phyloP scores from a whole-genome alignment of 2,329 filamentous ascomycete species.

The Fusarium temperatum region DNA sequence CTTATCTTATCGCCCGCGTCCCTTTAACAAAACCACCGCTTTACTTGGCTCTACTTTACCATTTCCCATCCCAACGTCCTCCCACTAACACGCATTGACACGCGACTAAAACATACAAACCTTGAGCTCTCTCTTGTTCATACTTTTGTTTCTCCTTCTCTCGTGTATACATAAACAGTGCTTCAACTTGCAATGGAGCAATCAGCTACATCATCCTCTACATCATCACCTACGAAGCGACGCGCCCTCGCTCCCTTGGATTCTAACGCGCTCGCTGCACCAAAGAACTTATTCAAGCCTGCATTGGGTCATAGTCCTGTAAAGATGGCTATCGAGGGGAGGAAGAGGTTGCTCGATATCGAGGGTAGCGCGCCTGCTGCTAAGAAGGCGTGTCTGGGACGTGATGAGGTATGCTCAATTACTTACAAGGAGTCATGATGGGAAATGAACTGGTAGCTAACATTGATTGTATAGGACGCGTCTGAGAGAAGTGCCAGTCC shows the following conservation, averaged over 20 bases:
- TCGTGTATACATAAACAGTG: background rate
- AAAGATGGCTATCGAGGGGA: conserved; percentile 40
- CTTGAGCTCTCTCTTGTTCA: background rate
- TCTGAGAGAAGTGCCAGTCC: conserved; percentile 49
- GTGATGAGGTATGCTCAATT: conserved; percentile 43
- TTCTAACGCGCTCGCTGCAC: conserved; percentile 53
- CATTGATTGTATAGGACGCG: conserved; percentile 30
- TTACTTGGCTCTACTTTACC: background rate
- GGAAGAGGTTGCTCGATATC: conserved; percentile 42
- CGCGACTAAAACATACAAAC: background rate
- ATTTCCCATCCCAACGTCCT: conserved; percentile 14
- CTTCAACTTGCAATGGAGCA: conserved; percentile 33
- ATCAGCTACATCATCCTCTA: conserved; percentile 21
- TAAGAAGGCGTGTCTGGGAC: conserved; percentile 49
- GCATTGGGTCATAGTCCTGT: conserved; percentile 36
- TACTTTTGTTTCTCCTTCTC: background rate
- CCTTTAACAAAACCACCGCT: conserved; percentile 30
- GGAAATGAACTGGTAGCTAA: background rate
- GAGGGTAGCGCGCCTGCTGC: conserved; percentile 36
- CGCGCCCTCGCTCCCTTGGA: conserved; percentile 59
- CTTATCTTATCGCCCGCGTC: conserved; percentile 36
- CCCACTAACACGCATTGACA: conserved; percentile 28
- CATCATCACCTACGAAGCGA: conserved; percentile 55
- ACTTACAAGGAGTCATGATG: background rate
- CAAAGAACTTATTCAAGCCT: conserved; percentile 40